Base-by-base conservation (phyloP, 2,329 filamentous ascomycete species). In the Exophiala spinifera region DNA sequence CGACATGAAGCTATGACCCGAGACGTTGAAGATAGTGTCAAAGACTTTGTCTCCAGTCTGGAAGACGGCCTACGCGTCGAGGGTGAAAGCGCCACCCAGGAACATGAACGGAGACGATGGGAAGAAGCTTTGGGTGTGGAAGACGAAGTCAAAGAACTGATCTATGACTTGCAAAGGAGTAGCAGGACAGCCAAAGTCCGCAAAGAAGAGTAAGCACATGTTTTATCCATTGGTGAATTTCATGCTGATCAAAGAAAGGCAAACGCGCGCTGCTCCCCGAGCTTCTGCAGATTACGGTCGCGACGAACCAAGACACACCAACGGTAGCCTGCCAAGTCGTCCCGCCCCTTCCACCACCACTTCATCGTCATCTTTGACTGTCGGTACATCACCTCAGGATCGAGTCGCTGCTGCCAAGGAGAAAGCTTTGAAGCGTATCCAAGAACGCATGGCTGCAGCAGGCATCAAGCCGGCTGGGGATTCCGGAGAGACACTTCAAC, bases 81-180 rank as follows among this genome's bases (percentile, higher is more conserved):
- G 39, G 82, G 79, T 39, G 83, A 87, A 58, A 88, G 86, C 64
- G 86, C 85, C 36, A 83, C 85, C 2, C 89, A 85, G 59, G 90
- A 96, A 71, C 91, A 96, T 68, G 94, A 99, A 75, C 86, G 84
- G 65, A 85, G 94, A 58, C 84, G 94, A 58, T 99, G 94, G 94
- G 91, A 99, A 64, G 94, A 99, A 72, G 94, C 85, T 8, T 79
- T 99, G 34, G 94, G 94, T 23, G 94, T 99, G 23, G 94, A 99
- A 68, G 92, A 99, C 66, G 91, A 96, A 66, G 88, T 97, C 58
- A 89, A 91, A 66, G 94, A 99, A 67, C 97, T 99, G 71, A 99
- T 99, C 69, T 97, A 94, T 68, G 94, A 97, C 63, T 76, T 99
- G 49, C 91, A 96, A 69, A 85, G 92, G 57, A 88, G 86, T 59